Evolutionary conservation across 345 rosid genomes (phyloP), one percentile per base, ranked within the genome.

Genomic region (Gynandropsis gynandra): DNA sequence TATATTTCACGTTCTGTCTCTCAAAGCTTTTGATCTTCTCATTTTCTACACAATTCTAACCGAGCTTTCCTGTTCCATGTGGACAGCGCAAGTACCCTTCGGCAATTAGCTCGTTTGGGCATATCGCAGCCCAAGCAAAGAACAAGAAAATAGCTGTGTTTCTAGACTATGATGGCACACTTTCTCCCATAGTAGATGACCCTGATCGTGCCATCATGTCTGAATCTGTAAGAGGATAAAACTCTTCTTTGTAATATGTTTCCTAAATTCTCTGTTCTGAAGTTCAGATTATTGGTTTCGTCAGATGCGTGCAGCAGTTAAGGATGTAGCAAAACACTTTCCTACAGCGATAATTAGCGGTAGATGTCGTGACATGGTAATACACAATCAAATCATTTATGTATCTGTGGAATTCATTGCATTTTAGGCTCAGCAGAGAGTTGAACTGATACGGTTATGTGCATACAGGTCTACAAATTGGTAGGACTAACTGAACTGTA

Each of bases 331-430:
- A 1, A 75, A 61, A 61, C 59, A 66, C 67, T 92, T 82, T 62
- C 97, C 98, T 16, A 87, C 97, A 1, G 97, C 98, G 44, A 87
- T 92, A 59, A 82, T 92, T 46, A 92, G 90, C 50, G 98, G 98
- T 70, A 79, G 98, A 76, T 85, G 86, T 60, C 83, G 97, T 4
- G 90, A 87, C 52, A 85, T 74, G 92, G 98, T 87, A 52, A 54
- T n/a, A n/a, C n/a, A 20, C 10, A 5, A 8, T 27, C 43, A 50
- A 44, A 40, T 48, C 29, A 1, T 46, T 10, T 15, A 16, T 11
- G 33, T 16, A 0, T 36, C 24, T 35, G 4, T 33, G 32, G 7
- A 29, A 27, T 41, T 12, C 1, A 39, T 10, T 1, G 0, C 42
- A 20, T 49, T 16, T 36, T 6, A 19, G 19, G 16, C 34, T 37